These are phyloP conservation scores for Chaetomium tenue DNA, from an alignment of 495 filamentous ascomycete species.

Conservation along the genomic window DNA sequence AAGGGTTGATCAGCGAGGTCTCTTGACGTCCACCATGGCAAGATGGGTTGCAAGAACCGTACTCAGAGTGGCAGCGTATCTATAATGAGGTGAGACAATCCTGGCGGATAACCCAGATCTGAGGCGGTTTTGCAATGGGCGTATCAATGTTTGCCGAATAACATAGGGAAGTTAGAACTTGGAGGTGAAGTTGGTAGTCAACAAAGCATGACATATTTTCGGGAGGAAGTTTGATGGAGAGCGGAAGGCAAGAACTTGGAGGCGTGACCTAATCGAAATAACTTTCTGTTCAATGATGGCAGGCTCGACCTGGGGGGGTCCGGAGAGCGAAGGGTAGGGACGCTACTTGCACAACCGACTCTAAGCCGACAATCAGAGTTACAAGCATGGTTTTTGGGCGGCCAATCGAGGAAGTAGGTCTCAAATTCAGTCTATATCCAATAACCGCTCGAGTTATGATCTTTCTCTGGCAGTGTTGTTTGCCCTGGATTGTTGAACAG, in stretches of 20 bases:
- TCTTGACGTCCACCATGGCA: constrained; percentile 6
- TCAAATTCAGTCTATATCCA: no score
- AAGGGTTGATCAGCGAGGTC: neutral
- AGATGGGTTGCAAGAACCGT: neutral
- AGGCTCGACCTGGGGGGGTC: neutral
- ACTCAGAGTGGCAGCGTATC: neutral
- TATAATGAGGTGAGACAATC: neutral
- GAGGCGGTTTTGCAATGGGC: neutral
- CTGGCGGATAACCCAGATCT: neutral
- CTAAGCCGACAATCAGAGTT: neutral
- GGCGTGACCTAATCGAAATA: neutral
- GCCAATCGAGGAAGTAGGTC: no score
- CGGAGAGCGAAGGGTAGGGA: neutral
- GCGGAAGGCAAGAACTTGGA: constrained; percentile 1
- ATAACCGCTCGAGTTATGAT: no score
- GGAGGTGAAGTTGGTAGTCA: neutral
- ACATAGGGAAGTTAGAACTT: neutral
- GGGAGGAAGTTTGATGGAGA: neutral
- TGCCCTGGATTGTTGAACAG: no score
- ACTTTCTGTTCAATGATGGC: neutral
- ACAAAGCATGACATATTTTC: neutral
- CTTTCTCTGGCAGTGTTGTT: no score
- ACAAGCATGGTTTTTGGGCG: neutral
- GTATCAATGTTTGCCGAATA: neutral
- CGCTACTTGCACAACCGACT: no score